These are phyloP conservation scores for Colletotrichum viniferum DNA, from an alignment of 2,329 filamentous ascomycete genomes.

Conservation along the genomic window DNA sequence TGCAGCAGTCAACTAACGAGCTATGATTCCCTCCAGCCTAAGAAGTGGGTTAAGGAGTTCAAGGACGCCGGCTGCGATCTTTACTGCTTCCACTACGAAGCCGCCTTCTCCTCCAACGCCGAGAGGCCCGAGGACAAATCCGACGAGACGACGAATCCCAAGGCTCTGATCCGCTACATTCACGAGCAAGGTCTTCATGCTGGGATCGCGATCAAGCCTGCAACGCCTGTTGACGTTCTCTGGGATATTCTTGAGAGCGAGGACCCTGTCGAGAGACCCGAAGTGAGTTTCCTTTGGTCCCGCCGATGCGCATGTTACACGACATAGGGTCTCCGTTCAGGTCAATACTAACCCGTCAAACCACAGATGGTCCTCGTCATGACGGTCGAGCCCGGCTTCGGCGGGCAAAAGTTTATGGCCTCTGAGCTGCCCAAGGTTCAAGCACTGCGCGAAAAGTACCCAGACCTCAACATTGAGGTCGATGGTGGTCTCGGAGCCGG, in stretches of 20 bases:
- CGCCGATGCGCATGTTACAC: slow-evolving; percentile 7
- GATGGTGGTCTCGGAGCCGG: slow-evolving; percentile 88
- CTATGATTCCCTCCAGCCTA: slow-evolving; percentile 65
- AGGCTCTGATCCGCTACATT: slow-evolving; percentile 87
- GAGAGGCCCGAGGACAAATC: slow-evolving; percentile 74
- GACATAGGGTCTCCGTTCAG: not conserved
- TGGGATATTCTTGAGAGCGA: slow-evolving; percentile 84
- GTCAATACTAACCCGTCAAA: not conserved
- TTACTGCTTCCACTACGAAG: slow-evolving; percentile 99
- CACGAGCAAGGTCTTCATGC: slow-evolving; percentile 88
- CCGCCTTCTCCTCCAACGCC: slow-evolving; percentile 85
- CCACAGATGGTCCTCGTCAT: slow-evolving; percentile 94
- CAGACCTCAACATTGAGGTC: slow-evolving; percentile 94
- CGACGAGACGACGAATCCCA: slow-evolving; percentile 77
- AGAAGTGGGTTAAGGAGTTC: slow-evolving; percentile 98
- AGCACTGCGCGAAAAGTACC: slow-evolving; percentile 82
- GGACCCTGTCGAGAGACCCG: slow-evolving; percentile 78
- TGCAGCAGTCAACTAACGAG: not conserved
- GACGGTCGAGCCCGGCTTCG: slow-evolving; percentile 97
- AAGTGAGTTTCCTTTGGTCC: slow-evolving; percentile 64
- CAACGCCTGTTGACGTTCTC: slow-evolving; percentile 87
- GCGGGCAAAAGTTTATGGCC: slow-evolving; percentile 98
- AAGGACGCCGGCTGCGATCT: slow-evolving; percentile 92
- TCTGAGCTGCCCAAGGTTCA: slow-evolving; percentile 93
- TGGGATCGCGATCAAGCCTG: slow-evolving; percentile 94